These are phyloP conservation scores for Mucor plumbeus DNA, from an alignment of 371 early-diverging fungal genomes.

Conservation along the genomic window DNA sequence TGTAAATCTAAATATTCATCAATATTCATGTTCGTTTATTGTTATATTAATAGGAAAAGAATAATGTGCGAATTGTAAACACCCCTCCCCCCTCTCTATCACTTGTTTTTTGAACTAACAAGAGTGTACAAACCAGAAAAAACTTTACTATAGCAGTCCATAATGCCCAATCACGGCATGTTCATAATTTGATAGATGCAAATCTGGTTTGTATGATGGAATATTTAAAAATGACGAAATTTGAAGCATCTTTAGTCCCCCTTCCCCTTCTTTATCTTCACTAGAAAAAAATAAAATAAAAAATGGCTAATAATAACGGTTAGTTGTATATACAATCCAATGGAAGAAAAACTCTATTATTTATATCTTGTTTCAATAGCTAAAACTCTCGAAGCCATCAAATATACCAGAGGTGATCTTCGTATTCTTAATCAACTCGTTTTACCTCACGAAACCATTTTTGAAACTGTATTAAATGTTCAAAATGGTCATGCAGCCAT, in stretches of 20 bases:
- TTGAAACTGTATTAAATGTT: conserved; percentile 68
- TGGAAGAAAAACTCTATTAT: not conserved
- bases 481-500: conserved; percentile 89
- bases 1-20: conserved; percentile 37
- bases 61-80: no score
- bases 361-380: conserved; percentile 8
- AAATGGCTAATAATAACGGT: conserved; percentile 6
- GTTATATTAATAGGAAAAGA: no score
- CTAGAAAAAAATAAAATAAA: no score
- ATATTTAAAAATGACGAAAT: not conserved
- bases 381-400: conserved; percentile 77
- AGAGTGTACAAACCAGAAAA: not conserved
- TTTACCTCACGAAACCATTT: conserved; percentile 87
- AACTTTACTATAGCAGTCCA: conserved; percentile 7
- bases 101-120: no score
- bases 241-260: not conserved
- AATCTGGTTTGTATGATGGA: not conserved
- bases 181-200: not conserved
- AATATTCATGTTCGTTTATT: conserved; percentile 26
- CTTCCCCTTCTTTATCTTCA: not conserved
- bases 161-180: not conserved
- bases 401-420: conserved; percentile 70
- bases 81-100: no score
- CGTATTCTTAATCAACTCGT: conserved; percentile 91
- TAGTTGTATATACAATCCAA: not conserved